phyloP scores from a whole-genome alignment of 2,329 filamentous ascomycete genomes.

The Exophiala calicioides region DNA sequence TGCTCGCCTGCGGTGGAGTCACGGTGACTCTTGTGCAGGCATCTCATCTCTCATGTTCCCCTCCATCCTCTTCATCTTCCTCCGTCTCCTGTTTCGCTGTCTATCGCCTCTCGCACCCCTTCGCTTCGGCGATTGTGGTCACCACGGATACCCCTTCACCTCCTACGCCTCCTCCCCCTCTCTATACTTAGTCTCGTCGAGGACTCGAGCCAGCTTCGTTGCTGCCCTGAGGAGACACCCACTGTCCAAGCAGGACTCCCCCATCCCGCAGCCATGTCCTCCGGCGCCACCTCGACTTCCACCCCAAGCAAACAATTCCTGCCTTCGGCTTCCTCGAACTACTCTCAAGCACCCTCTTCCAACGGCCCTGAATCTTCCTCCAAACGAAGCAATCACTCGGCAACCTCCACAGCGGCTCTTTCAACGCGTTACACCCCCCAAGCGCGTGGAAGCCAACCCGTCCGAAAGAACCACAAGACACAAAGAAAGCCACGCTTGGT shows the following conservation, averaged over 20 bases:
- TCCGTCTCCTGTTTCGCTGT: too few relatives aligned
- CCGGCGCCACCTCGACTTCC: constrained; percentile 25
- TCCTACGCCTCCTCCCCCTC: not conserved
- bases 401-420: constrained; percentile 43
- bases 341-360: constrained; percentile 20
- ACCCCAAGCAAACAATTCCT: constrained; percentile 25
- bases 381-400: constrained; percentile 43
- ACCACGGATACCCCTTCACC: not conserved
- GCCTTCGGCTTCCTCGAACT: constrained; percentile 21
- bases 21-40: not conserved
- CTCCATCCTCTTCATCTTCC: constrained; percentile 8
- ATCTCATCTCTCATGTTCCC: constrained; percentile 8
- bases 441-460: constrained; percentile 70
- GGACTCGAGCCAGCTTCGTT: constrained; percentile 27
- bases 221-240: constrained; percentile 26
- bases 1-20: too few relatives aligned
- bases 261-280: constrained; percentile 28
- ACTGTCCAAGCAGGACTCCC: constrained; percentile 5
- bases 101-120: constrained; percentile 13
- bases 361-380: constrained; percentile 17
- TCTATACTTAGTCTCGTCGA: constrained; percentile 16
- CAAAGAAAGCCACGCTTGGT: constrained; percentile 72
- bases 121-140: constrained; percentile 27
- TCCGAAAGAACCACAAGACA: constrained; percentile 80
- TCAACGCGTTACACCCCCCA: constrained; percentile 40